These are phyloP conservation scores for Colletotrichum lentis DNA, from an alignment of 2,329 filamentous ascomycete species.

Conservation along the genomic window DNA sequence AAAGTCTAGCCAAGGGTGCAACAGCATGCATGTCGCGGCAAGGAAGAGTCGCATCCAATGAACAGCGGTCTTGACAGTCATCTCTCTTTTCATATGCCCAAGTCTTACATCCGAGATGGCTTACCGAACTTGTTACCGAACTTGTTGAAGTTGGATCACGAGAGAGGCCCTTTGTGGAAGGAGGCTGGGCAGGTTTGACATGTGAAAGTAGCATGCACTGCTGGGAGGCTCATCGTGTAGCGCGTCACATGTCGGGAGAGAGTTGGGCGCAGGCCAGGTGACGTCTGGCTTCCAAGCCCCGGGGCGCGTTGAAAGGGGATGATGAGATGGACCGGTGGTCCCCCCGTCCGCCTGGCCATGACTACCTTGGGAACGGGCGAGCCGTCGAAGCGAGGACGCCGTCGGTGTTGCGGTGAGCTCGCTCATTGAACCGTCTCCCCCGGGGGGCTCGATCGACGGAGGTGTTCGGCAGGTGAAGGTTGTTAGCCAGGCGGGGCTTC, in stretches of 20 bases:
- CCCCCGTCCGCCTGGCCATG: not conserved
- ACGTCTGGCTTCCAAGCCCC: conserved; percentile 14
- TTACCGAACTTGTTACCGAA: no score
- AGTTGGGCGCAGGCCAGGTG: conserved; percentile 18
- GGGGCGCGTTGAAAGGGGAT: not conserved
- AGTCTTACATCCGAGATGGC: no score
- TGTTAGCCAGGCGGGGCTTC: conserved; percentile 7
- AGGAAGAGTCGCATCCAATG: not conserved
- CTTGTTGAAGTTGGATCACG: not conserved
- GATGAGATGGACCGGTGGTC: not conserved
- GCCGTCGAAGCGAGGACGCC: not conserved
- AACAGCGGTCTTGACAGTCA: not conserved
- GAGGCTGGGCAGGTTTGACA: not conserved
- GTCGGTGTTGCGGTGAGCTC: conserved; percentile 2
- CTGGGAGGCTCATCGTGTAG: not conserved
- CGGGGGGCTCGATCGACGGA: not conserved
- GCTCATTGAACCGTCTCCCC: not conserved
- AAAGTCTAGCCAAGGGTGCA: no score
- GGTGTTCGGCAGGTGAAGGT: not conserved
- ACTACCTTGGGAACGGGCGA: not conserved
- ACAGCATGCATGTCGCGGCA: no score
- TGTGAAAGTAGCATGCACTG: not conserved
- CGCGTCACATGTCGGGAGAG: conserved; percentile 30
- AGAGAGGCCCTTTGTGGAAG: not conserved
- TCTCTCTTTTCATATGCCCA: not conserved